A percentile compares a stretch with the other conserved stretches of the same genome.
phyloP scores from a whole-genome alignment of 805 yeast species.

The Myxozyma lipomycoides region DNA sequence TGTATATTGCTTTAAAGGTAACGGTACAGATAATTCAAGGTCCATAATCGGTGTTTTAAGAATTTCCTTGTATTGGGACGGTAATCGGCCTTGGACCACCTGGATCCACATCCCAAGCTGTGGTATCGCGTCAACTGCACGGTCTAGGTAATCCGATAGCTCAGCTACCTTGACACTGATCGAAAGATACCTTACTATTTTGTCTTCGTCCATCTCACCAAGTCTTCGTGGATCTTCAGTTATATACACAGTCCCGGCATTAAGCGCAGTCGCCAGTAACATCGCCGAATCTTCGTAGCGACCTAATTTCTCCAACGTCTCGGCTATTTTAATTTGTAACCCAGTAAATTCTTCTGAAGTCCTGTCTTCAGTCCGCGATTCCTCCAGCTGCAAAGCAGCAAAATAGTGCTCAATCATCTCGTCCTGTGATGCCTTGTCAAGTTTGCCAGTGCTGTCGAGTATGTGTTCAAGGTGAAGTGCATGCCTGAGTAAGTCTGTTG shows the following conservation, averaged over 20 bases:
- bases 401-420: constrained; percentile 57
- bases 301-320: constrained; percentile 72
- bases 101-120: constrained; percentile 39
- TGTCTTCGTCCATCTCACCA: constrained; percentile 40
- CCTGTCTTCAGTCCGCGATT: constrained; percentile 51
- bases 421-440: constrained; percentile 46
- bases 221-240: constrained; percentile 39
- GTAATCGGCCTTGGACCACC: constrained; percentile 27
- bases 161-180: constrained; percentile 66
- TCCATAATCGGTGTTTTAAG: constrained; percentile 3
- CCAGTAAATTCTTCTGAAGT: constrained; percentile 83
- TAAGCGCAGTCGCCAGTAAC: constrained; percentile 63
- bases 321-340: constrained; percentile 78
- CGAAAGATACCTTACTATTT: constrained; percentile 66
- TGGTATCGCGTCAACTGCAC: constrained; percentile 52
- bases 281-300: constrained; percentile 60
- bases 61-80: constrained; percentile 7
- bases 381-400: constrained; percentile 65
- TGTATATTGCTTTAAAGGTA: constrained; percentile 3
- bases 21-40: constrained; percentile 1
- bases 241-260: constrained; percentile 47
- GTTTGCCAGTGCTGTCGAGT: constrained; percentile 55
- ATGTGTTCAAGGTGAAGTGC: constrained; percentile 73
- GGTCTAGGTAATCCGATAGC: constrained; percentile 44
- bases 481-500: constrained; percentile 65